These are phyloP conservation scores for Cytidiella melzeri DNA, from an alignment of 768 basidiomycete genomes.

Conservation along the genomic window DNA sequence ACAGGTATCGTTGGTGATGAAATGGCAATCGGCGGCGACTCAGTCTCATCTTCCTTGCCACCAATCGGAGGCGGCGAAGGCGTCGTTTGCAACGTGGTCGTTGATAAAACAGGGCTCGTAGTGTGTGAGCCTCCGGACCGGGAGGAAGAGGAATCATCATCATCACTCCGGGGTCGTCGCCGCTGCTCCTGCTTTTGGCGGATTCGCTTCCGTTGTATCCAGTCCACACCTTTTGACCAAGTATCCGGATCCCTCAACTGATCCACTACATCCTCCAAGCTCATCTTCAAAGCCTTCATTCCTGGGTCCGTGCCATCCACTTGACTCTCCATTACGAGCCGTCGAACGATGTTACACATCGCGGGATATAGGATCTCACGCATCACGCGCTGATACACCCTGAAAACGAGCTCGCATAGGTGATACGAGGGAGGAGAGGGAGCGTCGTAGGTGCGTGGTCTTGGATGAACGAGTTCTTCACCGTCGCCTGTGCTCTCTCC, in stretches of 20 bases:
- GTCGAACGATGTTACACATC: constrained; percentile 63
- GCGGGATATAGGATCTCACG: constrained; percentile 55
- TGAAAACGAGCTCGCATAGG: constrained; percentile 61
- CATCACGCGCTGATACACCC: constrained; percentile 53
- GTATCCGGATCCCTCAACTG: constrained; percentile 52
- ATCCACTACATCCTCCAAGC: constrained; percentile 51
- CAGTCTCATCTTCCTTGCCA: constrained; percentile 29
- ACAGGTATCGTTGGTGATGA: constrained; percentile 27
- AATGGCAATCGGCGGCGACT: constrained; percentile 18
- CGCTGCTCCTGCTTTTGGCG: constrained; percentile 20
- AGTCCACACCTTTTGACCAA: constrained; percentile 74
- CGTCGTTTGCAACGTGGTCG: constrained; percentile 71
- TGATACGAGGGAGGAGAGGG: constrained; percentile 53
- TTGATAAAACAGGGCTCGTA: constrained; percentile 71
- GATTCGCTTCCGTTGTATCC: constrained; percentile 47
- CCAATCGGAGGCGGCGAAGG: constrained; percentile 62
- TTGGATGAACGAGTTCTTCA: constrained; percentile 41
- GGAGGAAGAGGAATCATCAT: constrained; percentile 47
- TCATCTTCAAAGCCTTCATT: constrained; percentile 48
- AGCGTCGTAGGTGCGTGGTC: constrained; percentile 38
- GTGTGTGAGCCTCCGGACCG: constrained; percentile 47
- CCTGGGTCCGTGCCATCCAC: constrained; percentile 47
- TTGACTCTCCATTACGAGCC: constrained; percentile 57
- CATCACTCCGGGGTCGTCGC: constrained; percentile 26
- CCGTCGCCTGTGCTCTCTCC: constrained; percentile 20